Conservation (phyloP, 768 basidiomycete species). For the Tubosaeta brunneosetosa region DNA sequence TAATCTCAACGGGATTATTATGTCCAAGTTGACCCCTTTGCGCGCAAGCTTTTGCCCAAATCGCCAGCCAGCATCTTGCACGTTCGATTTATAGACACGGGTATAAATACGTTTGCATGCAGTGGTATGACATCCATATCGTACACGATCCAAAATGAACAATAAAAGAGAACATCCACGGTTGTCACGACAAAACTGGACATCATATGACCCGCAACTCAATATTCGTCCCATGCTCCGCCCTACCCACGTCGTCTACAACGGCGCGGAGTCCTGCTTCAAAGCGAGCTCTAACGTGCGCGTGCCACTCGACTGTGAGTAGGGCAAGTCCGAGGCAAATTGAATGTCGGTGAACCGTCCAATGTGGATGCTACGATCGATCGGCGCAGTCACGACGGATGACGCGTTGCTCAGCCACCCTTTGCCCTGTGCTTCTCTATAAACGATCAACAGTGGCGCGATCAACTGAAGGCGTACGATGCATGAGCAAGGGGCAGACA, state of each 20-base stretch:
- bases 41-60: no score
- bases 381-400: slow-evolving; percentile 1
- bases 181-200: neutral
- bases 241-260: slow-evolving; percentile 60
- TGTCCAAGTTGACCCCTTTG: no score
- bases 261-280: slow-evolving; percentile 3
- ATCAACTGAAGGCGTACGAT: slow-evolving; percentile 26
- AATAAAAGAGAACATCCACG: neutral
- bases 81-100: no score
- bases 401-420: slow-evolving; percentile 30
- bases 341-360: slow-evolving; percentile 21
- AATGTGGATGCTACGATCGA: slow-evolving; percentile 9
- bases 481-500: neutral
- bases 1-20: no score
- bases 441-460: slow-evolving; percentile 36
- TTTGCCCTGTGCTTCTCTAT: slow-evolving; percentile 35
- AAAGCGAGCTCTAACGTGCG: slow-evolving; percentile 3
- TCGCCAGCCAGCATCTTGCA: no score
- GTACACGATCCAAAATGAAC: neutral
- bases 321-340: slow-evolving; percentile 15
- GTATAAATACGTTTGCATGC: neutral
- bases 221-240: slow-evolving; percentile 44
- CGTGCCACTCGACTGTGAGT: neutral
- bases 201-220: slow-evolving; percentile 1
- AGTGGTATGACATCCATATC: neutral